Conservation (phyloP, 1,139 yeast genomes). For the Tardiomyces depauwii region DNA sequence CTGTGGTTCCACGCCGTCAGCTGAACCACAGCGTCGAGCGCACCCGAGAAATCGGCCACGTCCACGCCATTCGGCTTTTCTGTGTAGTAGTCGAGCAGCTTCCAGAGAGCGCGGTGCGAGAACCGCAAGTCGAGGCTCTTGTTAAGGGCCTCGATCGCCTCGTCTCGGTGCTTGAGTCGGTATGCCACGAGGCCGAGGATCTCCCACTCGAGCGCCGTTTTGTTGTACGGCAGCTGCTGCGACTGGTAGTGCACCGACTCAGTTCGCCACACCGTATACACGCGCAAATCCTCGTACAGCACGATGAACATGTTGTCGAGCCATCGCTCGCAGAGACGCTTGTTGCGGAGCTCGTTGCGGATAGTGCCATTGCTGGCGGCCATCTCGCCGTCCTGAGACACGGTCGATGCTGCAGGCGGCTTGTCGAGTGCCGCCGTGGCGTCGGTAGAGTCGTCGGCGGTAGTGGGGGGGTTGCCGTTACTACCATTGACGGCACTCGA, state of each 20-base stretch:
- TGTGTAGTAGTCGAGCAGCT: slow-evolving; percentile 52
- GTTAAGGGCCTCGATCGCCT: slow-evolving; percentile 69
- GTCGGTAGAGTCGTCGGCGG: slow-evolving; percentile 2
- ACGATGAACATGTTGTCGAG: slow-evolving; percentile 79
- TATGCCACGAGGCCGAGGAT: slow-evolving; percentile 72
- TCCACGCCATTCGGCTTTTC: slow-evolving; percentile 30
- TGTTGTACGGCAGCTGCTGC: slow-evolving; percentile 62
- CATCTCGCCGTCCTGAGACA: background rate
- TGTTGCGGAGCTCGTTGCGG: slow-evolving; percentile 22
- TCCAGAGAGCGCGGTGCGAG: slow-evolving; percentile 70
- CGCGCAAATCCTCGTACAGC: slow-evolving; percentile 78
- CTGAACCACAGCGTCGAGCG: slow-evolving; percentile 62
- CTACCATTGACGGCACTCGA: slow-evolving; percentile 2
- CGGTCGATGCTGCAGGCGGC: background rate
- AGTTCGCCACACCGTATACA: slow-evolving; percentile 86
- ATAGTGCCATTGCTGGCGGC: background rate
- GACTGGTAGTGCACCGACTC: slow-evolving; percentile 73
- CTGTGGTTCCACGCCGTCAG: slow-evolving; percentile 91
- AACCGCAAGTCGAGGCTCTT: slow-evolving; percentile 70
- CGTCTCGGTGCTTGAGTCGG: slow-evolving; percentile 67
- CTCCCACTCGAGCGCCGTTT: slow-evolving; percentile 90
- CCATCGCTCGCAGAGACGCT: slow-evolving; percentile 92
- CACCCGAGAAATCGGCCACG: slow-evolving; percentile 25
- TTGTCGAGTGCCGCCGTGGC: slow-evolving; percentile 1
- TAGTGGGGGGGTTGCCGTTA: slow-evolving; percentile 2